phyloP scores from a whole-genome alignment of 2,329 filamentous ascomycete genomes.

The Cercospora janseana region DNA sequence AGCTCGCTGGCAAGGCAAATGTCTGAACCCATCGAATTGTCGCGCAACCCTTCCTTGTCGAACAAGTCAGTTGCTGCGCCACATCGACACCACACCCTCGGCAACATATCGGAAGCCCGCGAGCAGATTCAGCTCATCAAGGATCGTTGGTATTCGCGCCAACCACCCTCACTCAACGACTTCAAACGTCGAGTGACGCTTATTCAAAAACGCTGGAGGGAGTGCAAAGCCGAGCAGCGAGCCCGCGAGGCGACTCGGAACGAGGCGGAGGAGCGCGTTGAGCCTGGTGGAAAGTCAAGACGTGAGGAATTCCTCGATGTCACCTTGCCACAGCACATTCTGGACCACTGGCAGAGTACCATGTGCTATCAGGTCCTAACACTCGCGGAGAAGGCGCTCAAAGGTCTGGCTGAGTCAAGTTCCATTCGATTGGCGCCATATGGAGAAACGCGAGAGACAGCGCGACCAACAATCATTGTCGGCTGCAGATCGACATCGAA shows the following conservation, averaged over 20 bases:
- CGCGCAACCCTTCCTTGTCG: constrained; percentile 7
- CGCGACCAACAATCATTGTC: constrained; percentile 70
- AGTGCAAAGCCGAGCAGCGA: constrained; percentile 22
- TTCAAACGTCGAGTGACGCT: constrained; percentile 37
- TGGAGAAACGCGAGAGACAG: constrained; percentile 64
- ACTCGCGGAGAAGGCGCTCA: constrained; percentile 67
- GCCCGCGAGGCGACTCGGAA: constrained; percentile 20
- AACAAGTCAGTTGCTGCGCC: constrained; percentile 10
- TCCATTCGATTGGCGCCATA: constrained; percentile 75
- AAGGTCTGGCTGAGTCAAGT: constrained; percentile 71
- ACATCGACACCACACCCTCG: constrained; percentile 12
- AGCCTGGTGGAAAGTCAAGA: constrained; percentile 22
- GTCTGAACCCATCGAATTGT: constrained; percentile 23
- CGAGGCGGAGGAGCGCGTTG: constrained; percentile 5
- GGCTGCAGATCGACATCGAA: constrained; percentile 73
- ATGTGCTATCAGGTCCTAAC: constrained; percentile 72
- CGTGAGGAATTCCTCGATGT: constrained; percentile 37
- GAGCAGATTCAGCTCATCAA: constrained; percentile 8
- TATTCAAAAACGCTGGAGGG: constrained; percentile 38
- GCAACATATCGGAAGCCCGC: constrained; percentile 12
- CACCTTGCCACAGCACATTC: constrained; percentile 59
- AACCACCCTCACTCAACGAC: constrained; percentile 34
- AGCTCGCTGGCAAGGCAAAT: constrained; percentile 25
- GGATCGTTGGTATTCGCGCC: constrained; percentile 12
- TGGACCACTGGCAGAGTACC: constrained; percentile 69